Percentiles rank a stretch among this genome's conserved stretches.
Conservation (phyloP, 805 yeast genomes). For the Candida vartiovaarae region DNA sequence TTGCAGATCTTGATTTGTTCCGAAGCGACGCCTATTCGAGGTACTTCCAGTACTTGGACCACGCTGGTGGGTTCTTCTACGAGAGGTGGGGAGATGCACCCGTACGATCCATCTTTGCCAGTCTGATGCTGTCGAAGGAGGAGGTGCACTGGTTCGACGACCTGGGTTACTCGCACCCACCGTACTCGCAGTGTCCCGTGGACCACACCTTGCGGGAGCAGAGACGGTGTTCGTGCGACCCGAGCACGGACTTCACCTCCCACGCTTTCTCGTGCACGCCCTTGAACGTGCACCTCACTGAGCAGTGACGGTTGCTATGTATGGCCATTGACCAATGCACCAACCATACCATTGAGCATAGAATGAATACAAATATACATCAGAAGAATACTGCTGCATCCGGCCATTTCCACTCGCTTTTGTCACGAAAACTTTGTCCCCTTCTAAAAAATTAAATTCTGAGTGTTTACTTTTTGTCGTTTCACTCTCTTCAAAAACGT, state of each 20-base stretch:
- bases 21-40: conserved; percentile 59
- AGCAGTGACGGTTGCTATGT: not conserved
- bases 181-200: conserved; percentile 71
- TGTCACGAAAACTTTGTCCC: too few relatives aligned
- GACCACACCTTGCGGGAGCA: conserved; percentile 48
- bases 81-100: conserved; percentile 95
- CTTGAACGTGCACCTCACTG: conserved; percentile 38
- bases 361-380: too few relatives aligned
- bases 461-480: too few relatives aligned
- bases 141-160: conserved; percentile 71
- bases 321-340: not conserved
- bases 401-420: too few relatives aligned
- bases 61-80: conserved; percentile 78
- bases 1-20: conserved; percentile 73
- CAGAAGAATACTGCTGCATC: too few relatives aligned
- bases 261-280: conserved; percentile 63
- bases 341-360: not conserved
- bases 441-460: too few relatives aligned
- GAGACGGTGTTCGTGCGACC: conserved; percentile 69
- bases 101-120: conserved; percentile 73
- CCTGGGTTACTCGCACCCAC: conserved; percentile 74
- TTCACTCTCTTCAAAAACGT: too few relatives aligned
- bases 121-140: conserved; percentile 58
- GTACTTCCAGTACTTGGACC: conserved; percentile 66
- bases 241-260: conserved; percentile 66